phyloP scores from a whole-genome alignment of 2,329 filamentous ascomycete species.

The Ophiocordyceps robertsii region DNA sequence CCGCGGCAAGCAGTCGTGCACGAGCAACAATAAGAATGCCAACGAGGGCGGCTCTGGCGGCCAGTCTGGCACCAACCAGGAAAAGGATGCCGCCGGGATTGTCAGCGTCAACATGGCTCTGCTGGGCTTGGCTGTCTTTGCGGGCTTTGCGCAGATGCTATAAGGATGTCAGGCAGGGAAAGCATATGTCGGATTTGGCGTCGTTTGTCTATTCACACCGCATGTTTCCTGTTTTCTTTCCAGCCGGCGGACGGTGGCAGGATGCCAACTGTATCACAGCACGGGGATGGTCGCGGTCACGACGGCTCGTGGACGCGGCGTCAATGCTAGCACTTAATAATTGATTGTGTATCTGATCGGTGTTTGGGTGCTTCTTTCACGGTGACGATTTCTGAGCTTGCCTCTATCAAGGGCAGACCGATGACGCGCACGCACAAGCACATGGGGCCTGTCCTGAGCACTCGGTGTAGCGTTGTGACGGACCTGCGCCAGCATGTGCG shows the following conservation, averaged over 20 bases:
- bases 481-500: too few relatives aligned
- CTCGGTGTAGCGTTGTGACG: too few relatives aligned
- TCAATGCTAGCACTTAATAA: conserved; percentile 30
- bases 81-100: conserved; percentile 27
- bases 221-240: conserved; percentile 19
- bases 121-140: conserved; percentile 32
- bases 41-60: conserved; percentile 27
- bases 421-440: too few relatives aligned
- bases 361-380: background rate
- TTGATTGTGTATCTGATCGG: conserved; percentile 24
- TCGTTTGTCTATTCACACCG: conserved; percentile 20
- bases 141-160: conserved; percentile 36
- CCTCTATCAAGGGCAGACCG: background rate
- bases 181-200: conserved; percentile 19
- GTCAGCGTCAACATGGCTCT: conserved; percentile 32
- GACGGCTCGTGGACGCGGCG: conserved; percentile 4
- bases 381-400: background rate
- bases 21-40: conserved; percentile 35
- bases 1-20: conserved; percentile 32
- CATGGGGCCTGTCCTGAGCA: too few relatives aligned
- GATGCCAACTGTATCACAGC: conserved; percentile 14
- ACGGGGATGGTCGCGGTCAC: conserved; percentile 11
- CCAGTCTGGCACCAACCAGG: conserved; percentile 13
- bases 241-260: conserved; percentile 21
- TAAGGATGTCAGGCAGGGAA: conserved; percentile 22